Evolutionary conservation across 1,284 basidiomycete species (phyloP).

Genomic region (Ceratobasidium theobromae): DNA sequence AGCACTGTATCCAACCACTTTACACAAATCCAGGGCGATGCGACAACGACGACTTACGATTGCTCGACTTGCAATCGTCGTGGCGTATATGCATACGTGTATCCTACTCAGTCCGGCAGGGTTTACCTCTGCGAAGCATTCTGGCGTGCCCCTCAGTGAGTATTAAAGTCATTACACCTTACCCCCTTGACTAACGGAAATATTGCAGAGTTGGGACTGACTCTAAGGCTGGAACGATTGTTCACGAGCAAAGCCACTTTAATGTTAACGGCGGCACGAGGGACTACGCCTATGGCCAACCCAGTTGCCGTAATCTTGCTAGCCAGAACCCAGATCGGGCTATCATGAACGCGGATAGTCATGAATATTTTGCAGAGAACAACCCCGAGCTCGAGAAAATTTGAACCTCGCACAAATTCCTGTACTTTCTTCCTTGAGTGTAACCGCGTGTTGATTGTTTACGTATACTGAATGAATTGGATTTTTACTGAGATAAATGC

Average conservation of each 20-base stretch:
- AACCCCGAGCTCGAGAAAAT: background rate
- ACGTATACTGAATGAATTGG: too few species aligned
- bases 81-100: background rate
- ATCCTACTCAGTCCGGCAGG: background rate
- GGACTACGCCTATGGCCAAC: conserved; percentile 26
- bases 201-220: conserved; percentile 7
- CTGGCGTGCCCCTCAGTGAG: conserved; percentile 3
- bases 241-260: conserved; percentile 13
- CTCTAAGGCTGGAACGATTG: conserved; percentile 15
- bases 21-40: background rate
- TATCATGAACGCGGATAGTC: background rate
- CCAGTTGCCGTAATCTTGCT: background rate
- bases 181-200: background rate
- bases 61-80: background rate
- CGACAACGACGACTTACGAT: background rate
- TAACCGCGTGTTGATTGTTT: too few species aligned
- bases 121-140: conserved; percentile 28
- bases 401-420: too few species aligned
- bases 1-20: background rate
- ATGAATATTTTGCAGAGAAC: conserved; percentile 20
- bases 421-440: too few species aligned
- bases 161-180: background rate
- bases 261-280: background rate
- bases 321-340: background rate
- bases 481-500: too few species aligned